Base-by-base conservation (phyloP, 345 rosid species). In the Anacardium occidentale region DNA sequence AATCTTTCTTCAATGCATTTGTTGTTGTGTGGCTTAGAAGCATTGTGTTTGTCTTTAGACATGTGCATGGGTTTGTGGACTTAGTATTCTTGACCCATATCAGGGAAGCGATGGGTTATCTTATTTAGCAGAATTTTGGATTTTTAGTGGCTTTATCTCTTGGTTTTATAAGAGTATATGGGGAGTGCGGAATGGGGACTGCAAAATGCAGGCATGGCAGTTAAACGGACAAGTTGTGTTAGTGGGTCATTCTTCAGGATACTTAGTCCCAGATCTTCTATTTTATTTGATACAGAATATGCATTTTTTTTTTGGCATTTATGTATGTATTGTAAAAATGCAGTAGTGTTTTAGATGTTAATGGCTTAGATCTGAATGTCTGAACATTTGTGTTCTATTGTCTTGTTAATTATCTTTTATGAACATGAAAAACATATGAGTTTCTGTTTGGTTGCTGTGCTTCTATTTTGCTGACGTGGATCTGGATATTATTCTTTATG, bases 401-500 rank as follows among this genome's bases (percentile, higher is more conserved):
- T 62, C 29, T 9, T 40, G 22, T 18, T 2, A 13, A 25, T 20
- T 64, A 21, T n/a, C 54, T 15, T 18, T 12, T 64, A 4, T 20
- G 9, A 62, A 62, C 14, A 62, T 10, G 26, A 62, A 8, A 20
- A 45, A 20, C 29, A 29, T 68, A 10, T 54, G 9, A 52, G 25
- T 42, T 18, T 21, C 9, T 25, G 12, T 24, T 44, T 22, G 5
- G 12, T 51, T 26, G 25, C 72, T 37, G 1, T 37, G 7, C 42
- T 45, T 42, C 32, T 61, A 14, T 34, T 11, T 20, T 42, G 13
- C 22, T 55, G 63, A 18, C 7, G 9, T 15, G 58, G 29, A 61
- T 66, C n/a, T 34, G 20, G 37, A 66, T 22, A 63, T 20, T 60
- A 26, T n/a, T 12, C 54, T 69, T 48, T 54, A 8, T 68, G 53